A percentile compares a stretch with the other conserved stretches of the same genome.
Conservation (phyloP, 2,329 filamentous ascomycete genomes). For the Epichloe sylvatica region DNA sequence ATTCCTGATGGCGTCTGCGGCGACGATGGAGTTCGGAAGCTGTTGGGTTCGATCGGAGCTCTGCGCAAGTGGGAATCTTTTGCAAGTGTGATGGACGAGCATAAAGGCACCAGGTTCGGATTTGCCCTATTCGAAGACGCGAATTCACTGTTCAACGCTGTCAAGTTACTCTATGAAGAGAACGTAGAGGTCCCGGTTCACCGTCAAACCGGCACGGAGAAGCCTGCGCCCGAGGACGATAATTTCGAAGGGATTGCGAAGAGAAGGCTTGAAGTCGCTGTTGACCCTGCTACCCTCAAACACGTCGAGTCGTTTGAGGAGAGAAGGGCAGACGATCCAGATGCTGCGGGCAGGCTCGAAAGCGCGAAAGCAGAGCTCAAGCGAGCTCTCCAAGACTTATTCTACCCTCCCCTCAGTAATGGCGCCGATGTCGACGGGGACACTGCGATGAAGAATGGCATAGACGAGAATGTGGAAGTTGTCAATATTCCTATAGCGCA, state of each 20-base stretch:
- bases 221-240: slow-evolving; percentile 27
- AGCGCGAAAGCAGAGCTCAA: slow-evolving; percentile 54
- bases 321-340: slow-evolving; percentile 47
- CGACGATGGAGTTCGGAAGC: slow-evolving; percentile 64
- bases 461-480: slow-evolving; percentile 60
- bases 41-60: slow-evolving; percentile 63
- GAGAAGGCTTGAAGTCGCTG: slow-evolving; percentile 53
- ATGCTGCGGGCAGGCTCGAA: slow-evolving; percentile 54
- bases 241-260: slow-evolving; percentile 48
- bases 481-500: slow-evolving; percentile 76
- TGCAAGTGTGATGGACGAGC: slow-evolving; percentile 44
- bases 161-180: slow-evolving; percentile 71
- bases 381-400: slow-evolving; percentile 54
- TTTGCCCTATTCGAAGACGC: slow-evolving; percentile 93
- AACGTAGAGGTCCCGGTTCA: slow-evolving; percentile 71
- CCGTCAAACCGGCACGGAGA: slow-evolving; percentile 46
- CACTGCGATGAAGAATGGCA: slow-evolving; percentile 50
- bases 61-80: slow-evolving; percentile 76
- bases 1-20: slow-evolving; percentile 67
- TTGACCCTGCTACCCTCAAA: slow-evolving; percentile 70
- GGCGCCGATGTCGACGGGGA: slow-evolving; percentile 52
- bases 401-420: slow-evolving; percentile 44
- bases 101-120: slow-evolving; percentile 76
- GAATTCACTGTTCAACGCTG: slow-evolving; percentile 71
- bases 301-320: slow-evolving; percentile 75